Base-by-base conservation (phyloP, 2,329 filamentous ascomycete genomes). In the Neofusicoccum kwambonambiense region DNA sequence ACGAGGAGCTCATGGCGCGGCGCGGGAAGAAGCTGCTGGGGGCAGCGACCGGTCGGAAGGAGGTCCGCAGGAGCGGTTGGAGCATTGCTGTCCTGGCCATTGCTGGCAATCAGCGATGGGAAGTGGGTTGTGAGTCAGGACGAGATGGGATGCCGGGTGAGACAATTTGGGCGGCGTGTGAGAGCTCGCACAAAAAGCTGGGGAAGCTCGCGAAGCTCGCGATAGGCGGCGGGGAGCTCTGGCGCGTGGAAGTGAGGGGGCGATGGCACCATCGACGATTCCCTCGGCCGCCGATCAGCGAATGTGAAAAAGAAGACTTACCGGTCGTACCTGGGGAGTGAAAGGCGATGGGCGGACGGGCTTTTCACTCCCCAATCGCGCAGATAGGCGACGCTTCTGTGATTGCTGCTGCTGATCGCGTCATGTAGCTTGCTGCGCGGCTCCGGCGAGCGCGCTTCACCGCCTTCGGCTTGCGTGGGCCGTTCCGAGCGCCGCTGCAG, bases 1-100 rank as follows among this genome's bases (percentile, higher is more conserved):
- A 74, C 15, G 57, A 62, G 61, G 50, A 56, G 65, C 51, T 60
- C 65, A 64, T 66, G 66, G 65, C 73, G 79, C 79, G 64, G 69
- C 74, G 71, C 67, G 61, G 63, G 11, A 63, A 63, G 64, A 44
- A 49, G 54, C 37, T 37, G 47, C 22, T 12, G n/a, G 56, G 41
- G 7, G 22, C 15, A 17, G 58, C 50, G 47, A 27, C 41, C n/a
- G 42, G 39, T 39, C 34, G 57, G 27, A 52, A 42, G 8, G 27
- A 42, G 35, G 62, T 13, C 9, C 52, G 62, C 35, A 64, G 8
- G 27, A 64, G 41, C 49, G 50, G 51, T 13, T 19, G 52, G 4
- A 58, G 62, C 44, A 58, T 64, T 35, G 62, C 62, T 49, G 52
- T 44, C 41, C 61, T 64, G 42, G 49, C 61, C 61, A 64, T 64